A percentile compares a stretch with the other conserved stretches of the same genome.
Conservation (phyloP, 768 basidiomycete species). For the Amanita brunnescens region DNA sequence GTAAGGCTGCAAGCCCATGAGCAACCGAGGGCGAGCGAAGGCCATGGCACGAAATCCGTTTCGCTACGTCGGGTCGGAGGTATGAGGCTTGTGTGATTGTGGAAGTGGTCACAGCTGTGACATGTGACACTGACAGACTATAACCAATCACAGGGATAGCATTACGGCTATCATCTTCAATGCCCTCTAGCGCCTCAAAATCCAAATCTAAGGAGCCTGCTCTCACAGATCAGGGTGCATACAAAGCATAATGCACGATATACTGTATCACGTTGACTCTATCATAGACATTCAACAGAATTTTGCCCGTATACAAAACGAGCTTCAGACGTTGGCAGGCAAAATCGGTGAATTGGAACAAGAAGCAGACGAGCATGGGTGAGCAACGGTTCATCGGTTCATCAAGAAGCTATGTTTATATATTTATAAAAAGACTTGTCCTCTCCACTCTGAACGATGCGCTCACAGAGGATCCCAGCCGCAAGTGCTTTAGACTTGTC, state of each 20-base stretch:
- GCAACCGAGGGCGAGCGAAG: constrained; percentile 42
- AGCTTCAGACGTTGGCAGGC: constrained; percentile 82
- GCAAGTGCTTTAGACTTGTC: constrained; percentile 94
- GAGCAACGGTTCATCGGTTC: constrained; percentile 19
- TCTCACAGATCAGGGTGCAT: constrained; percentile 68
- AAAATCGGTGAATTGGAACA: constrained; percentile 96
- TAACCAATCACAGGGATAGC: constrained; percentile 39
- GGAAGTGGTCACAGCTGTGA: constrained; percentile 30
- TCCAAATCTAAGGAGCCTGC: constrained; percentile 48
- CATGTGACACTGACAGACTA: constrained; percentile 15
- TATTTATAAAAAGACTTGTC: constrained; percentile 48
- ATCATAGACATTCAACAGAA: constrained; percentile 78
- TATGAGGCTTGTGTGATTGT: constrained; percentile 19
- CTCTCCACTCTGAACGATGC: constrained; percentile 81
- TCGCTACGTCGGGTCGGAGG: constrained; percentile 30
- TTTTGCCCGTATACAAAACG: constrained; percentile 76
- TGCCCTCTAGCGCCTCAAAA: constrained; percentile 29
- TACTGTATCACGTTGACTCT: constrained; percentile 27
- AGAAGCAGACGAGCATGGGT: constrained; percentile 95
- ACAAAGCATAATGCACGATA: neutral
- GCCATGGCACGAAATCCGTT: constrained; percentile 41
- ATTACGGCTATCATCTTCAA: constrained; percentile 33
- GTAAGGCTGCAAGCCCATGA: constrained; percentile 45
- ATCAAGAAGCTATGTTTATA: neutral
- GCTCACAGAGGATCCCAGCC: constrained; percentile 71